Base-by-base conservation (phyloP, 169 alveolate genomes). In the Plasmodium gaboni region DNA sequence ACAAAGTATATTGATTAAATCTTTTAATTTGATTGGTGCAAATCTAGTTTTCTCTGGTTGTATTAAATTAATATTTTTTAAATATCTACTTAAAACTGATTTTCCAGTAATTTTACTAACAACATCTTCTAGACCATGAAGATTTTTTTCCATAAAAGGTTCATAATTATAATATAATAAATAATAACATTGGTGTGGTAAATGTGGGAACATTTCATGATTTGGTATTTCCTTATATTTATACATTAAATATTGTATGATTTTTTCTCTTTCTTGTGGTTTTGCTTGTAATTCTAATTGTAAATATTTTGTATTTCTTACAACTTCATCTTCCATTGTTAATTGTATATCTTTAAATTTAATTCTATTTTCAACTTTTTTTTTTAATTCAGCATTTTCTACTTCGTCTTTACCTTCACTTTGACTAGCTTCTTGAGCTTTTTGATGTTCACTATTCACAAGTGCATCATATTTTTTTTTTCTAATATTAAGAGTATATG, bases 101-200 rank as follows among this genome's bases (percentile, higher is more conserved):
- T 38, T 71, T 44, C 59, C 48, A 3, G 12, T 60, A 46, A 72
- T 12, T 19, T n/a, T 70, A 38, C 63, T 72, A n/a, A 24, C 5
- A 12, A 86, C 92, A 44, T 48, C 55, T 1, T 67, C 78, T 59
- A 86, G 70, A 5, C 92, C 92, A 13, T 10, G 60, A 59, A 86
- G 2, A 42, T 86, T 86, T 1, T 71, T 32, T 46, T 59, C 15
- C 4, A 86, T 44, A 71, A 86, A 86, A 13, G 92, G 26, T 10
- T 22, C 53, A 64, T 59, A 86, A 59, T 69, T 74, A 65, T 26
- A 86, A 67, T 71, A 86, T 1, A 86, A 44, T 26, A 86, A 67
- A 65, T 70, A 86, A 19, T 59, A 46, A 55, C 92, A 86, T 24
- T 86, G 64, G n/a, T 65, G 13, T 61, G 92, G 92, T 53, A 86